Evolutionary conservation across 768 basidiomycete genomes (phyloP).

Genomic region (Trametes sanguinea): DNA sequence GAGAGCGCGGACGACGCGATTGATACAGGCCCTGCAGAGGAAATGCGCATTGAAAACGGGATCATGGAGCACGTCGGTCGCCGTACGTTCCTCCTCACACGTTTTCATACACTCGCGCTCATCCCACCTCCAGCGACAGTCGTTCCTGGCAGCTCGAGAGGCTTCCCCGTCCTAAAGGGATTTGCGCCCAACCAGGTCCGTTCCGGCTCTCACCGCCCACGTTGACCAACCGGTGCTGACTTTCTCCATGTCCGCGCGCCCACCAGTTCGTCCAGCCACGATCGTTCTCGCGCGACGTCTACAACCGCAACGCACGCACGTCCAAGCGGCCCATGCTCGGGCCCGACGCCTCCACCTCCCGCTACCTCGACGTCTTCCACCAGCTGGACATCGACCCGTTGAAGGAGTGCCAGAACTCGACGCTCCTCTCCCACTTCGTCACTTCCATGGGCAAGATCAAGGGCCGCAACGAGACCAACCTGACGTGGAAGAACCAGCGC

Average conservation of each 20-base stretch:
- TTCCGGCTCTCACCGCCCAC: constrained; percentile 17
- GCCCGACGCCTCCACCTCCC: constrained; percentile 56
- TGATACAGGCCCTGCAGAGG: too few relatives aligned
- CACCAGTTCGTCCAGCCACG: constrained; percentile 50
- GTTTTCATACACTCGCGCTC: background rate
- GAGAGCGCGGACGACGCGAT: background rate
- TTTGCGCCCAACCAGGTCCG: constrained; percentile 26
- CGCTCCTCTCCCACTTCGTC: constrained; percentile 58
- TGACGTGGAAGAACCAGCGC: constrained; percentile 81
- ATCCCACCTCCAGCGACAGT: background rate
- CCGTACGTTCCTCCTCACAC: too few relatives aligned
- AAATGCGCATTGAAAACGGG: too few relatives aligned
- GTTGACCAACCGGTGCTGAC: background rate
- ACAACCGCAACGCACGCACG: background rate
- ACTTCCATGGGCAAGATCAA: constrained; percentile 82
- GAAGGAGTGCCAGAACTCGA: constrained; percentile 61
- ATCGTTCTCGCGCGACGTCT: constrained; percentile 41
- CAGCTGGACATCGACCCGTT: constrained; percentile 75
- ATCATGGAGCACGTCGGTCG: too few relatives aligned
- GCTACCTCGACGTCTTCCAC: constrained; percentile 65
- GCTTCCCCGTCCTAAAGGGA: constrained; percentile 17
- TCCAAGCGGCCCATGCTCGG: constrained; percentile 47
- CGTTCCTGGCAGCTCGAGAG: background rate
- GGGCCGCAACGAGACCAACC: constrained; percentile 62
- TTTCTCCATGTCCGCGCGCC: background rate